Evolutionary conservation across 371 early-diverging fungal genomes (phyloP).

Genomic region (Apophysomyces variabilis): DNA sequence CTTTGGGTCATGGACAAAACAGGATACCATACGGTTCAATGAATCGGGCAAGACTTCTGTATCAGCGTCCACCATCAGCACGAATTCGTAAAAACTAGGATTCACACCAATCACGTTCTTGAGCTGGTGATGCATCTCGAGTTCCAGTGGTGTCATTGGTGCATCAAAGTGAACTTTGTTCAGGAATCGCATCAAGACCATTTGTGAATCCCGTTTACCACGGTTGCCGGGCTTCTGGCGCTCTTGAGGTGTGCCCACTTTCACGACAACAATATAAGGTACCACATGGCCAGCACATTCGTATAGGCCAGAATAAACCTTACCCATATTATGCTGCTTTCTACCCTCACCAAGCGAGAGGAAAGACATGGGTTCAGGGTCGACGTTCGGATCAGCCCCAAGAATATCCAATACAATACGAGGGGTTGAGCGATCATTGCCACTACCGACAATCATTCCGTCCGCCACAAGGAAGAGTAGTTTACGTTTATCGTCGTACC

Average conservation of each 20-base stretch:
- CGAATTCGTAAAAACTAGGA: slow-evolving; percentile 88
- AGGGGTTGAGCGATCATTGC: slow-evolving; percentile 97
- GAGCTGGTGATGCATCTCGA: slow-evolving; percentile 91
- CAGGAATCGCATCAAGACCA: slow-evolving; percentile 96
- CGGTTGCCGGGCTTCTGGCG: slow-evolving; percentile 84
- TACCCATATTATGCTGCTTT: slow-evolving; percentile 94
- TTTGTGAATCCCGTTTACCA: slow-evolving; percentile 98
- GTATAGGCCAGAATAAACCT: slow-evolving; percentile 98
- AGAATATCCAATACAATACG: slow-evolving; percentile 95
- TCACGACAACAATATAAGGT: slow-evolving; percentile 95
- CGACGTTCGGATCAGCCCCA: slow-evolving; percentile 79
- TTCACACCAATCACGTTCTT: slow-evolving; percentile 89
- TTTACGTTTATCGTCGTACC: slow-evolving; percentile 95
- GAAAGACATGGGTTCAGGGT: slow-evolving; percentile 91
- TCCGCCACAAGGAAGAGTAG: slow-evolving; percentile 91
- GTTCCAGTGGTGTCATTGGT: slow-evolving; percentile 85
- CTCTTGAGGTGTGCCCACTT: slow-evolving; percentile 86
- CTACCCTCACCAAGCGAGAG: slow-evolving; percentile 88
- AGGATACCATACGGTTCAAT: slow-evolving; percentile 76
- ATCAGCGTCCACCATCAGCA: slow-evolving; percentile 96
- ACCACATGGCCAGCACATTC: slow-evolving; percentile 87
- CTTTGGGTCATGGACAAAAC: slow-evolving; percentile 81
- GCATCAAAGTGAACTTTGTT: slow-evolving; percentile 90
- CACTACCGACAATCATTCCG: slow-evolving; percentile 95
- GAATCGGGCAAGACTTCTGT: slow-evolving; percentile 86